Evolutionary conservation across 2,329 filamentous ascomycete species (phyloP), one percentile per base, ranked within the genome.

Genomic region (Lachnum nothofagi): DNA sequence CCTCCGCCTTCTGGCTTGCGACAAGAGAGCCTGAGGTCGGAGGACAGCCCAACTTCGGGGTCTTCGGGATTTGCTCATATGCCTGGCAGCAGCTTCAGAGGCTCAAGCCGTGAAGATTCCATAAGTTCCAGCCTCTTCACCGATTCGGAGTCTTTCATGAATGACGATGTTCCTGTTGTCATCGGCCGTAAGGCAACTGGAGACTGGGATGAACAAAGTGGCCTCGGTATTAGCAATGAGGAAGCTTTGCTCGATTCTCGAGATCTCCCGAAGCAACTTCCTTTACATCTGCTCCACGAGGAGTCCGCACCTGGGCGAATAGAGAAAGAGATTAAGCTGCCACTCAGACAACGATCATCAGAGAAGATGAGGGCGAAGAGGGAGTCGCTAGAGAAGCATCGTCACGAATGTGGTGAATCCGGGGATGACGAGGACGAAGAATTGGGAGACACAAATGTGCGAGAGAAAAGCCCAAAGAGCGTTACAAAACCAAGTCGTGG

Each of bases 401-500:
- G 80, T 14, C 70, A 82, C 31, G 88, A 95, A 59, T 83, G 86
- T 47, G 82, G 81, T 12, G 91, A 96, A 61, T 95, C 88, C 24
- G 91, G 91, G 4, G 91, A 96, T 61, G 91, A 96, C 59, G 91
- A 96, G 68, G 91, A 96, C 56, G 91, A 96, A 51, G 91, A 95
- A 62, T 76, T 94, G 4, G 90, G 88, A 6, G 74, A 76, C 58
- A 63, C 70, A 14, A 72, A 71, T 31, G 60, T 62, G 3, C 51
- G 56, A 41, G 63, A 65, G 31, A 60, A 67, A 68, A 51, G 74
- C 71, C 53, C 69, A 68, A 52, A 73, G 70, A 68, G 85, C 67
- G 66, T 72, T 71, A 42, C 57, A 51, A 82, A 82, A 14, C 73
- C 75, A 31, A 76, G 87, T 20, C 85, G 86, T 10, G 87, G 85